These are phyloP conservation scores for Podospora sp. DNA, from an alignment of 495 filamentous ascomycete species.

Conservation along the genomic window DNA sequence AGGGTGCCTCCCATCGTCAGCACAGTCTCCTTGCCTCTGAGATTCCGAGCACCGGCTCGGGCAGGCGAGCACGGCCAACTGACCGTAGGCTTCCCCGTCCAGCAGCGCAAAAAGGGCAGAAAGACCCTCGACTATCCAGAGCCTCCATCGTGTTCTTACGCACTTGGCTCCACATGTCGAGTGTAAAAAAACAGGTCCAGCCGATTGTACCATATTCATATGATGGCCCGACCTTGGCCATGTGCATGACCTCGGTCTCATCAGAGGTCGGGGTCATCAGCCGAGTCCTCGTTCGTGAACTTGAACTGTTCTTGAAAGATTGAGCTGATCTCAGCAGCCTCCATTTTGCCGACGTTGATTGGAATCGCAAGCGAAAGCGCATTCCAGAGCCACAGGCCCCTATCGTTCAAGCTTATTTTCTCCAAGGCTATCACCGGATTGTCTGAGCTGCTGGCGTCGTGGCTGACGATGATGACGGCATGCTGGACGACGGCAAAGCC, in stretches of 20 bases:
- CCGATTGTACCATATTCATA: neutral
- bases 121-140: neutral
- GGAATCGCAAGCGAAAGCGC: constrained; percentile 37
- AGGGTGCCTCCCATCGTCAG: neutral
- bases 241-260: neutral
- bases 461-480: constrained; percentile 31
- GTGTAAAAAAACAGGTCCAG: neutral
- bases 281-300: neutral
- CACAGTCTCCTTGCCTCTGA: neutral
- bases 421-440: constrained; percentile 30
- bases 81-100: neutral
- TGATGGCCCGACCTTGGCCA: neutral
- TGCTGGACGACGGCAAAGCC: constrained; percentile 35
- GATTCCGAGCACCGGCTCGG: neutral
- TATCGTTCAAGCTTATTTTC: constrained; percentile 27
- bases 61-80: neutral
- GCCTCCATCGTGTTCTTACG: neutral
- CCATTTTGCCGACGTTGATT: constrained; percentile 26
- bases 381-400: constrained; percentile 39
- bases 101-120: neutral
- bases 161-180: neutral
- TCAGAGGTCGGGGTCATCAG: constrained; percentile 29
- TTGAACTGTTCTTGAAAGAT: constrained; percentile 5
- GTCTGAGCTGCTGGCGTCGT: constrained; percentile 23
- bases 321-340: constrained; percentile 23